Evolutionary conservation across 192 early-diverging fungal species (phyloP), one percentile per base, ranked within the genome.

Genomic region (Fimicolochytrium jonesii): DNA sequence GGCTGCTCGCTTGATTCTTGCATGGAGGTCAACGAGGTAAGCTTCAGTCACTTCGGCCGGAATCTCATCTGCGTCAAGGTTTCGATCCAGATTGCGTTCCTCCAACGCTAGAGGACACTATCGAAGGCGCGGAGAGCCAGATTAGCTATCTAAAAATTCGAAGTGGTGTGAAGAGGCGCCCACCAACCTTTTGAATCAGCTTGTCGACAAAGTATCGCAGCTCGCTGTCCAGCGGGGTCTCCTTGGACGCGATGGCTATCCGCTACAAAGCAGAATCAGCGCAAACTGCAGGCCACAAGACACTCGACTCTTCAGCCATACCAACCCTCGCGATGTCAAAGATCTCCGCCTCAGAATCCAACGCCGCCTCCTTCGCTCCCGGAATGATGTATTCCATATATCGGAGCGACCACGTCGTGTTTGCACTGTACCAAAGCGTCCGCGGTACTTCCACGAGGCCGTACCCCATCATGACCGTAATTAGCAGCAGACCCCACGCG

Each of bases 391-490:
- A 72, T 64, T 90, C 85, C 39, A 92, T 78, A 35, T 79, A 78
- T 6, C 77, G 65, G 22, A 95, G 73, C 26, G 83, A 79, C 36
- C 80, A 80, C 20, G 48, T 64, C 25, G 80, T 71, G 60, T 87
- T 78, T 9, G 90, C 86, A 9, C 75, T 71, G 57, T 82, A 85
- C 92, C 93, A 98, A 39, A 95, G 75, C 57, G 77, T 71, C 43
- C 93, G 82, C 20, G 95, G 95, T 33, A 98, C 77, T 31, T 91
- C 86, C 0, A 98, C 92, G 47, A 96, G 74, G 0, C 95, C 95
- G 70, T 93, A 93, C 18, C 93, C 91, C 85, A 98, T 87, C 68
- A 96, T 88, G 1, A 91, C 78, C 46, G 92, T 89, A 28, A 90
- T 83, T 17, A 95, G 83, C 23, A 93, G 69, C 30, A 98, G 77